Percentiles rank a stretch among this genome's conserved stretches.
Conservation (phyloP, 1,284 basidiomycete species). For the Puccinia coronata region DNA sequence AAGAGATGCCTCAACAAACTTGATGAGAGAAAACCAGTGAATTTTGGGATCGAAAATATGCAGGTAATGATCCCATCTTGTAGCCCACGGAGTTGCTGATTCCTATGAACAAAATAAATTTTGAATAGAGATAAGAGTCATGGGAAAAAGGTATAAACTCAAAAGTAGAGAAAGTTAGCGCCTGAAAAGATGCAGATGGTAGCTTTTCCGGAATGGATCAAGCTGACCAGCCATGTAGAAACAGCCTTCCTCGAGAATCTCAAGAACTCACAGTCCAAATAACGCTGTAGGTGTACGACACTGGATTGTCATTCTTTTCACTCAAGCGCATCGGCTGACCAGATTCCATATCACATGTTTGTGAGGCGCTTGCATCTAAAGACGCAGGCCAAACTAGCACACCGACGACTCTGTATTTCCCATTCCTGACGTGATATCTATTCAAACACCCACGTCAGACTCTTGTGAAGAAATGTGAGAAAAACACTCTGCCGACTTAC, state of each 20-base stretch:
- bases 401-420: constrained; percentile 75
- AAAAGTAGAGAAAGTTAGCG: not conserved
- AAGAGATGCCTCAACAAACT: constrained; percentile 59
- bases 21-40: constrained; percentile 87
- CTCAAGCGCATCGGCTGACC: constrained; percentile 65
- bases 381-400: constrained; percentile 87
- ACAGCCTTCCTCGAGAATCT: not conserved
- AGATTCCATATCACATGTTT: constrained; percentile 52
- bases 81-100: constrained; percentile 74
- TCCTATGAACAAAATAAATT: constrained; percentile 61
- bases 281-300: constrained; percentile 86
- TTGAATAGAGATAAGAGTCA: not conserved
- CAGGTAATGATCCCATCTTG: constrained; percentile 93
- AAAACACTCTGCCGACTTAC: constrained; percentile 60
- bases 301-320: constrained; percentile 67
- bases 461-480: not conserved
- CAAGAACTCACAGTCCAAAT: constrained; percentile 72
- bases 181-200: not conserved
- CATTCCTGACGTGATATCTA: constrained; percentile 76
- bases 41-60: constrained; percentile 72
- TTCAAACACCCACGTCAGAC: constrained; percentile 5
- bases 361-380: constrained; percentile 59
- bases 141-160: constrained; percentile 12
- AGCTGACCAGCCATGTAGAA: constrained; percentile 1
- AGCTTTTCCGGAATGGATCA: not conserved